Base-by-base conservation (phyloP, 192 early-diverging fungal genomes). In the Dispira parvispora region DNA sequence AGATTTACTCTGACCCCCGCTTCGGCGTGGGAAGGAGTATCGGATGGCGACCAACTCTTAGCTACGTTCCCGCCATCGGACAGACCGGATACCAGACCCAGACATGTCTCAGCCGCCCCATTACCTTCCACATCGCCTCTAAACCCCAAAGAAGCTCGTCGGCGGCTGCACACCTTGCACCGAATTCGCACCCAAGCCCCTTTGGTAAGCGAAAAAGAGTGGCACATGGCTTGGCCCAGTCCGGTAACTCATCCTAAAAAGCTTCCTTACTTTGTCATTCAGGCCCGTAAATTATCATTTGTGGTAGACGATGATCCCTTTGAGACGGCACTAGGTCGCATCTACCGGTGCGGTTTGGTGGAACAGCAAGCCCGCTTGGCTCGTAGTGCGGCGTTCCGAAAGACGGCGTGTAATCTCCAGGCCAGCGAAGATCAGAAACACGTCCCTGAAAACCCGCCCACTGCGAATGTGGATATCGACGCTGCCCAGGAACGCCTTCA, bases 221-320 rank as follows among this genome's bases (percentile, higher is more conserved):
- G 58, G 58, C 43, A 61, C 42, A 20, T 61, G n/a, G 5, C 58
- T 14, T 61, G 58, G 8, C 69, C 73, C n/a, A 70, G 65, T 0
- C 54, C 65, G 2, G 58, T 78, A 26, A 13, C n/a, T 0, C 67
- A 65, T 61, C 71, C 76, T 0, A 71, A 75, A 16, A 70, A 72
- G 23, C 67, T 78, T 5, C 76, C 76, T 0, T 71, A 69, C 0
- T 66, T 78, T 43, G 65, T 67, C 28, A 67, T 78, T 18, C 69
- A 71, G 32, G 71, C 69, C 0, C 67, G 68, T 27, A 64, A 71
- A 60, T 69, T 74, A 26, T 68, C 52, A n/a, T 60, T 73, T 57
- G 68, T 71, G 67, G 60, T 78, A 2, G 73, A 78, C 52, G 77
- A 78, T 21, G 77, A 78, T 45, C 77, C 77, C 18, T 70, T 78